Evolutionary conservation across 768 basidiomycete genomes (phyloP).

Genomic region (Russula griseocarnosa): DNA sequence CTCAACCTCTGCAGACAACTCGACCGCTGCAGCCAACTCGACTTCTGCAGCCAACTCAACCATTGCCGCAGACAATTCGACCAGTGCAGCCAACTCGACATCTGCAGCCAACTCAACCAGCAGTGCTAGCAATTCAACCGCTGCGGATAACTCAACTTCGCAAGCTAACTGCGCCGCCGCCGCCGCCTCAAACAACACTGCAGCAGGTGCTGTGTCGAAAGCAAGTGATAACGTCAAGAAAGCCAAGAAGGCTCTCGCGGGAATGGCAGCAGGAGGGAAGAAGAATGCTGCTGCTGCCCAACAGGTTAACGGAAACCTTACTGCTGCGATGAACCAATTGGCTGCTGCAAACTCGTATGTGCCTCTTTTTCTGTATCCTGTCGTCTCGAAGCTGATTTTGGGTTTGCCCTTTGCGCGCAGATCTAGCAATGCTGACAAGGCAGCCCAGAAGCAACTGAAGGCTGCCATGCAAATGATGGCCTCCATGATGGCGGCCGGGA

Average conservation of each 20-base stretch:
- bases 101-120: neutral
- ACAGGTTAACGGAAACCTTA: slow-evolving; percentile 11
- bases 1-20: neutral
- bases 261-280: neutral
- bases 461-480: neutral
- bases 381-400: neutral
- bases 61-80: neutral
- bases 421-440: neutral
- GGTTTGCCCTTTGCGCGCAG: neutral
- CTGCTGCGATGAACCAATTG: neutral
- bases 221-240: neutral
- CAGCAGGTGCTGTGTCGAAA: neutral
- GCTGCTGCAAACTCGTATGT: slow-evolving; percentile 1
- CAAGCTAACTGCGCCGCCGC: neutral
- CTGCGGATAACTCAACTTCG: neutral
- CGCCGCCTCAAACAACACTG: neutral
- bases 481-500: neutral
- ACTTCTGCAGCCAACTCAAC: neutral
- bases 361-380: neutral
- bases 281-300: neutral
- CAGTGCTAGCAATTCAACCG: neutral
- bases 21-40: neutral
- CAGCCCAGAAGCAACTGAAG: neutral
- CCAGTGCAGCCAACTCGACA: neutral
- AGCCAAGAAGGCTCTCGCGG: neutral